These are phyloP conservation scores for Epichloe hybrida DNA, from an alignment of 2,329 filamentous ascomycete genomes.

Conservation along the genomic window DNA sequence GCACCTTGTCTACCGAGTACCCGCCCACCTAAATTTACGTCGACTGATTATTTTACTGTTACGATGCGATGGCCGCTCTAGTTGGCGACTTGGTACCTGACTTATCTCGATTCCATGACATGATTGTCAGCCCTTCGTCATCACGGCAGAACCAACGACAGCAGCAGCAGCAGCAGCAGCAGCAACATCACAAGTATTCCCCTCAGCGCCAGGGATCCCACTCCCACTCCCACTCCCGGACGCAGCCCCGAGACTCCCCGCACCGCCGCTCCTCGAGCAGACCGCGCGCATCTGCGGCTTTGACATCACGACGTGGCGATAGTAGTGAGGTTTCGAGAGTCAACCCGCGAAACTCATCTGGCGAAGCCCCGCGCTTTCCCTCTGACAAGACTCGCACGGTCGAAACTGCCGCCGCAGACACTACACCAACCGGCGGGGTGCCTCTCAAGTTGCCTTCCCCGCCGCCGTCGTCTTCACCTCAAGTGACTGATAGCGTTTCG, in stretches of 20 bases:
- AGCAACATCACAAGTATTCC: slow-evolving; percentile 13
- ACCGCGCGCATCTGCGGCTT: slow-evolving; percentile 9
- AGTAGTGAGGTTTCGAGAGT: not conserved
- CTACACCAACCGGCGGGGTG: slow-evolving; percentile 24
- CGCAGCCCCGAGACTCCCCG: slow-evolving; percentile 8
- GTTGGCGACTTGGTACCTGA: slow-evolving; percentile 63
- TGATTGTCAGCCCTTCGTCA: slow-evolving; percentile 42
- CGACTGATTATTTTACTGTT: not conserved
- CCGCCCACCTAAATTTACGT: not conserved
- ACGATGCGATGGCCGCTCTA: slow-evolving; percentile 47
- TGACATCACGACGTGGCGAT: slow-evolving; percentile 13
- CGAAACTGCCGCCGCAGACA: slow-evolving; percentile 1
- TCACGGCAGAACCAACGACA: slow-evolving; percentile 34
- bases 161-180: slow-evolving; percentile 11
- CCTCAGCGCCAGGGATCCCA: slow-evolving; percentile 10
- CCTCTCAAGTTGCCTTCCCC: slow-evolving; percentile 40
- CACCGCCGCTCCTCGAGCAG: slow-evolving; percentile 17
- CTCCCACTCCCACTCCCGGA: slow-evolving; percentile 9
- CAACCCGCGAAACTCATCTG: not conserved
- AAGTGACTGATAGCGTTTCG: slow-evolving; percentile 23
- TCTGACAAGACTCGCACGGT: not conserved
- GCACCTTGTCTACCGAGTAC: not conserved
- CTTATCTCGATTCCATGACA: slow-evolving; percentile 55
- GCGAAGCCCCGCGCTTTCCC: not conserved
- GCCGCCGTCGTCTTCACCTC: slow-evolving; percentile 39